These are phyloP conservation scores for Saccharum hybrid DNA, from an alignment of 202 grass and related monocot genomes.

Conservation along the genomic window DNA sequence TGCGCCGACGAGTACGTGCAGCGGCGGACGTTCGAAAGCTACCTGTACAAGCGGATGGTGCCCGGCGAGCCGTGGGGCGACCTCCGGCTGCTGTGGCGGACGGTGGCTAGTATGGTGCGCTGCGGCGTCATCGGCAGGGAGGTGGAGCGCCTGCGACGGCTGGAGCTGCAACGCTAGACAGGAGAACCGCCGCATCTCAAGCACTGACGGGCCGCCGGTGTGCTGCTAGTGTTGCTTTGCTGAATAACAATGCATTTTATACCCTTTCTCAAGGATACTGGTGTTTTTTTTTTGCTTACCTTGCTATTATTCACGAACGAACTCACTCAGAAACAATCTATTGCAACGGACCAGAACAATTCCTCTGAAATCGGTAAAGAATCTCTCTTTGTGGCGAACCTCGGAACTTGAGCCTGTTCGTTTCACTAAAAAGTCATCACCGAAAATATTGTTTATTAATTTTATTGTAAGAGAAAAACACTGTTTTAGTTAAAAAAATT, in stretches of 20 bases:
- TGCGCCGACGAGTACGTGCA: slow-evolving; percentile 93
- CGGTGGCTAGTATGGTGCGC: slow-evolving; percentile 59
- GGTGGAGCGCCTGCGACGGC: slow-evolving; percentile 56
- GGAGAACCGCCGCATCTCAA: too few relatives aligned
- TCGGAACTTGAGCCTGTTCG: too few relatives aligned
- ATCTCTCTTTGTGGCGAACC: too few relatives aligned
- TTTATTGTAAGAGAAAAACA: too few relatives aligned
- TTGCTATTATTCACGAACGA: not conserved
- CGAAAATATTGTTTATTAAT: too few relatives aligned
- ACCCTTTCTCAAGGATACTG: not conserved
- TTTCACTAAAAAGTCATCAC: too few relatives aligned
- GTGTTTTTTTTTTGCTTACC: not conserved
- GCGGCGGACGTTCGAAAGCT: slow-evolving; percentile 91
- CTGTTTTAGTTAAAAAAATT: too few relatives aligned
- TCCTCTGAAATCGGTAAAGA: not conserved
- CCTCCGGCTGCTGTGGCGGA: slow-evolving; percentile 72
- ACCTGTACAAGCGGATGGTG: slow-evolving; percentile 89
- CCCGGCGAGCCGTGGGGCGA: slow-evolving; percentile 55
- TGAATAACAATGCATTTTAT: slow-evolving; percentile 11
- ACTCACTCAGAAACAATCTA: not conserved
- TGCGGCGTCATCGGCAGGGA: slow-evolving; percentile 70
- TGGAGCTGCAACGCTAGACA: slow-evolving; percentile 37
- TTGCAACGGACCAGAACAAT: not conserved
- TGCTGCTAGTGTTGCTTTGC: not conserved
- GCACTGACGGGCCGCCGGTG: not conserved